These are phyloP conservation scores for Lentinula lateritia DNA, from an alignment of 768 basidiomycete species.

Conservation along the genomic window DNA sequence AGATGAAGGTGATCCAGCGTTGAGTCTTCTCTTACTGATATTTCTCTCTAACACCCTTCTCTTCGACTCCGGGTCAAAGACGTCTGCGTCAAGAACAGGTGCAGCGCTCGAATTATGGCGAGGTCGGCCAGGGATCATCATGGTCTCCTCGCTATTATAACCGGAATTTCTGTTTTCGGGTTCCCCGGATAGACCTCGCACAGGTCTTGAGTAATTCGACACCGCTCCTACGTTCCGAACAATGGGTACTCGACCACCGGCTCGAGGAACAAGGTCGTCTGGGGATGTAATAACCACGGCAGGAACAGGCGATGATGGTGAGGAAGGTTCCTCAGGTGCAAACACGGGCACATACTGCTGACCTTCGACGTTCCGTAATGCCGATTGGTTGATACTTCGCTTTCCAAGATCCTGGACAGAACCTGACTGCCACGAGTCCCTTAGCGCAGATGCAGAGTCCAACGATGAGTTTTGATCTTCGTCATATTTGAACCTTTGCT, in stretches of 20 bases:
- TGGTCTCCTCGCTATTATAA: not conserved
- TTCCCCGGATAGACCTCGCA: constrained; percentile 20
- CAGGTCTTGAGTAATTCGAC: constrained; percentile 63
- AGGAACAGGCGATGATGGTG: constrained; percentile 30
- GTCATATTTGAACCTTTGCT: constrained; percentile 26
- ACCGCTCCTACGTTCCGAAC: constrained; percentile 40
- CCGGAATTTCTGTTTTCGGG: constrained; percentile 26
- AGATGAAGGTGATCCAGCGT: not conserved
- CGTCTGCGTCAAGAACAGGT: not conserved
- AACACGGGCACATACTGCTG: constrained; percentile 7
- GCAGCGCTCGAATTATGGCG: constrained; percentile 7
- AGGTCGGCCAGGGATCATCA: not conserved
- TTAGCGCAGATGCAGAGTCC: constrained; percentile 28
- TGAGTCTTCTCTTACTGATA: constrained; percentile 15
- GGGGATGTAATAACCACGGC: constrained; percentile 52
- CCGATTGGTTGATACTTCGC: not conserved
- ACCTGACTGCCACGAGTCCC: constrained; percentile 36
- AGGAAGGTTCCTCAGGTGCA: constrained; percentile 7
- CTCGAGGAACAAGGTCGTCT: constrained; percentile 14
- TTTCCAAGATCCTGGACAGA: not conserved
- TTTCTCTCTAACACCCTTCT: constrained; percentile 56
- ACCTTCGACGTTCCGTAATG: not conserved
- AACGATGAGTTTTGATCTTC: constrained; percentile 40
- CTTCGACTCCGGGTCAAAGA: constrained; percentile 38
- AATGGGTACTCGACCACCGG: constrained; percentile 22